Conservation (phyloP, 2,329 filamentous ascomycete species). For the Cladosporium colombiae region DNA sequence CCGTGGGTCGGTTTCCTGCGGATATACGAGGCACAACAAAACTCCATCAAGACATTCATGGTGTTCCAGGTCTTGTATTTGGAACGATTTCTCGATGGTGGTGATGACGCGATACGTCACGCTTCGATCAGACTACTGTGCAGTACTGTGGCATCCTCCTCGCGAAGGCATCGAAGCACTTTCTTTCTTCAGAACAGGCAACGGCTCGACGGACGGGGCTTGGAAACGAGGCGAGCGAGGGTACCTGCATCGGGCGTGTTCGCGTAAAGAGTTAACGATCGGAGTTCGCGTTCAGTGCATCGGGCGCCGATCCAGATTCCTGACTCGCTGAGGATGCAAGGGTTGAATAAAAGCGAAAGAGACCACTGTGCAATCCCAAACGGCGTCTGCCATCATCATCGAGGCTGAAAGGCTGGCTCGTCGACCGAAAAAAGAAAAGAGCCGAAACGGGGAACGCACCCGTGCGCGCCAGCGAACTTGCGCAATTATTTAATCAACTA, state of each 20-base stretch:
- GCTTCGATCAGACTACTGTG: background rate
- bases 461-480: background rate
- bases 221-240: background rate
- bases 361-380: background rate
- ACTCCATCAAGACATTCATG: no score
- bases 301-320: background rate
- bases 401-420: background rate
- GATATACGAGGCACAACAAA: background rate
- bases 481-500: background rate
- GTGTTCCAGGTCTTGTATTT: background rate
- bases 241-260: conserved; percentile 4
- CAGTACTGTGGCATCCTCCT: background rate
- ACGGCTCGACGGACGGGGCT: background rate
- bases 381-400: background rate
- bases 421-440: background rate
- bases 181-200: background rate
- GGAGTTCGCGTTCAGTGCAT: background rate
- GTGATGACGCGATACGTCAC: background rate
- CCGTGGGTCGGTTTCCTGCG: background rate
- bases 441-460: background rate
- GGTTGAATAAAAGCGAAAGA: background rate
- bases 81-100: background rate
- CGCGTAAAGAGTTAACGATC: background rate
- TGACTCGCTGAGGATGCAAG: background rate
- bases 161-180: background rate